Evolutionary conservation across 805 yeast genomes (phyloP).

Genomic region (Hermanozyma aechmeae): DNA sequence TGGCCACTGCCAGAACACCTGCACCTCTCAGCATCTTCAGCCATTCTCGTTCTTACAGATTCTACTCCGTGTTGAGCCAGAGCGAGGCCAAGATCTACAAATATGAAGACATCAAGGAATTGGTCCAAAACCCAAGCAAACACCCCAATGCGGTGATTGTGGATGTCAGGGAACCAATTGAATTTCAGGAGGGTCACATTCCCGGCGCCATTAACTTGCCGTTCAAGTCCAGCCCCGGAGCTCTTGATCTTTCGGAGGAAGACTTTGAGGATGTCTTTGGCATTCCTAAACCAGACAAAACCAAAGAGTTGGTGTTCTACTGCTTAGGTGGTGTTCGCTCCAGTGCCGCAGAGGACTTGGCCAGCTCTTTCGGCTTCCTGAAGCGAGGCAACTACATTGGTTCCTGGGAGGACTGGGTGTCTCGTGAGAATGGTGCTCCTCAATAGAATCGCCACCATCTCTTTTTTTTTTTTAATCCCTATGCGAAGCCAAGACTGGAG

Average conservation of each 20-base stretch:
- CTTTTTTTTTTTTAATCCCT: too few species aligned
- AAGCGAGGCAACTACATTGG: conserved; percentile 83
- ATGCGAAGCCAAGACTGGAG: too few species aligned
- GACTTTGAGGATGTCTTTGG: conserved; percentile 79
- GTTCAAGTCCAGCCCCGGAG: conserved; percentile 85
- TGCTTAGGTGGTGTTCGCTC: conserved; percentile 92
- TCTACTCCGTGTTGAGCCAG: conserved; percentile 29
- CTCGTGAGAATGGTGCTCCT: conserved; percentile 28
- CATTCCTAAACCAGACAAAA: conserved; percentile 63
- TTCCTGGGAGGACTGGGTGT: conserved; percentile 77
- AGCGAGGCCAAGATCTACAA: conserved; percentile 39
- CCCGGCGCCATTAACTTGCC: conserved; percentile 87
- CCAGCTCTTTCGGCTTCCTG: conserved; percentile 79
- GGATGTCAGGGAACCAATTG: conserved; percentile 91
- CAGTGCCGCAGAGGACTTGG: conserved; percentile 83
- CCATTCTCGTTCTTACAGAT: too few species aligned
- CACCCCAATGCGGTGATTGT: conserved; percentile 47
- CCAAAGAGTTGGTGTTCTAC: conserved; percentile 75
- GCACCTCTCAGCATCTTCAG: too few species aligned
- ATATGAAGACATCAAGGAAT: conserved; percentile 41
- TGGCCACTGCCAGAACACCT: too few species aligned
- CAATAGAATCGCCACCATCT: too few species aligned
- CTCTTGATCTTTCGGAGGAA: conserved; percentile 67
- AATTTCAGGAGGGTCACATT: conserved; percentile 62
- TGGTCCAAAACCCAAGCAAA: conserved; percentile 33